Evolutionary conservation across 352 stramenopile species (phyloP).

Genomic region (Phytophthora pseudosyringae): DNA sequence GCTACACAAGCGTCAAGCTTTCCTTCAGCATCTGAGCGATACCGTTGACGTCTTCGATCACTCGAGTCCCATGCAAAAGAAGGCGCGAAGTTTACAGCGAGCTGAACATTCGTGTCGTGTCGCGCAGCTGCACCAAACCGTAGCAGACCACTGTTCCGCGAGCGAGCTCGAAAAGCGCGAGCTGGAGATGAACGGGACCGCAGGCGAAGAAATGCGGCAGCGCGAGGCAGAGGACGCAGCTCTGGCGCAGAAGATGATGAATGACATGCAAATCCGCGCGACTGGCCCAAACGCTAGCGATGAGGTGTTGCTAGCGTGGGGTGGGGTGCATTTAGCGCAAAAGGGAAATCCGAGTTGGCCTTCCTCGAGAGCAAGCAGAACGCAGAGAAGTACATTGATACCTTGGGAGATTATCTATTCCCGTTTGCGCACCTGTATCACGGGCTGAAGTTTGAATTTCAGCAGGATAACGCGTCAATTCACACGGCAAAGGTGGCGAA

Average conservation of each 20-base stretch:
- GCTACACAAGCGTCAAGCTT: slow-evolving; percentile 58
- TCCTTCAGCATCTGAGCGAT: slow-evolving; percentile 67
- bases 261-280: slow-evolving; percentile 54
- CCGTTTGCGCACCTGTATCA: slow-evolving; percentile 9
- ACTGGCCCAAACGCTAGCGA: slow-evolving; percentile 38
- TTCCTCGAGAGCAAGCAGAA: too few species aligned
- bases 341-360: too few species aligned
- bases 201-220: slow-evolving; percentile 60
- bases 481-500: slow-evolving; percentile 4
- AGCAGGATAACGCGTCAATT: slow-evolving; percentile 12
- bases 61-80: slow-evolving; percentile 79
- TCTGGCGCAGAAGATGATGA: slow-evolving; percentile 77
- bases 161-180: slow-evolving; percentile 76
- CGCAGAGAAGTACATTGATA: slow-evolving; percentile 3
- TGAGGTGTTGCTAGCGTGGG: too few species aligned
- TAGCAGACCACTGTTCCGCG: slow-evolving; percentile 73
- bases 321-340: too few species aligned
- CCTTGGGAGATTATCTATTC: slow-evolving; percentile 8
- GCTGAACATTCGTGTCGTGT: slow-evolving; percentile 56
- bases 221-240: slow-evolving; percentile 57
- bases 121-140: slow-evolving; percentile 75
- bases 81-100: slow-evolving; percentile 74
- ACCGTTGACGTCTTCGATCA: slow-evolving; percentile 80
- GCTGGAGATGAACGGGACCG: slow-evolving; percentile 67
- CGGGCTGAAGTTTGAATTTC: slow-evolving; percentile 1